Evolutionary conservation across 768 basidiomycete genomes (phyloP).

Genomic region (Suillus weaverae): DNA sequence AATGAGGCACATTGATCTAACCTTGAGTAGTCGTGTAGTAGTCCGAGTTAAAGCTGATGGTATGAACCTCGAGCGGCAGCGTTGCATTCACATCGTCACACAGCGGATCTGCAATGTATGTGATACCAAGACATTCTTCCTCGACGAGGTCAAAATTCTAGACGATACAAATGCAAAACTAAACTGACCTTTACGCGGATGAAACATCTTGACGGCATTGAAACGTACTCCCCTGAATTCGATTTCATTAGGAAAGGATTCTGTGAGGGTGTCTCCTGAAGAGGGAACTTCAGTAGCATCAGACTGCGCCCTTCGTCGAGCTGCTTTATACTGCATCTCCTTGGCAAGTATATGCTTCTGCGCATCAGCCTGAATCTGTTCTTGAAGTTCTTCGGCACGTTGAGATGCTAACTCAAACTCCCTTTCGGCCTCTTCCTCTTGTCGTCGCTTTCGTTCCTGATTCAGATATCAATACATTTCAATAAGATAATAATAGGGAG

Average conservation of each 20-base stretch:
- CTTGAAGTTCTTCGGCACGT: slow-evolving; percentile 59
- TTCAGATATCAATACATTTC: slow-evolving; percentile 1
- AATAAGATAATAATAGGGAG: slow-evolving; percentile 8
- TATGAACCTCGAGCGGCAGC: slow-evolving; percentile 65
- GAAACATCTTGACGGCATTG: slow-evolving; percentile 66
- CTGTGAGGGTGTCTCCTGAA: slow-evolving; percentile 51
- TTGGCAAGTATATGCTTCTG: slow-evolving; percentile 48
- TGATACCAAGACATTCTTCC: slow-evolving; percentile 61
- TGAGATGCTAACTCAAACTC: slow-evolving; percentile 51
- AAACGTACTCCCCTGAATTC: slow-evolving; percentile 61
- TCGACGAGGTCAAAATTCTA: neutral
- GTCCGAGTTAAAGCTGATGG: slow-evolving; percentile 62
- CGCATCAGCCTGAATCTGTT: slow-evolving; percentile 66
- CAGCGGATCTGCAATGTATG: slow-evolving; percentile 74
- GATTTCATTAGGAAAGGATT: slow-evolving; percentile 60
- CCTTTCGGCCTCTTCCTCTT: slow-evolving; percentile 54
- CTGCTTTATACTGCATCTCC: slow-evolving; percentile 50
- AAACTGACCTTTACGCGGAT: slow-evolving; percentile 61
- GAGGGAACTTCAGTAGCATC: slow-evolving; percentile 67
- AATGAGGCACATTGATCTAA: slow-evolving; percentile 8
- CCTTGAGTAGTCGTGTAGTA: slow-evolving; percentile 74
- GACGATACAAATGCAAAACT: neutral
- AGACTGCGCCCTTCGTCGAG: slow-evolving; percentile 65
- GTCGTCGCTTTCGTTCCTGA: slow-evolving; percentile 54
- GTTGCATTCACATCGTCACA: slow-evolving; percentile 62